A percentile compares a stretch with the other conserved stretches of the same genome.
phyloP scores from a whole-genome alignment of 192 early-diverging fungal genomes.

The Entophlyctis luteolus region DNA sequence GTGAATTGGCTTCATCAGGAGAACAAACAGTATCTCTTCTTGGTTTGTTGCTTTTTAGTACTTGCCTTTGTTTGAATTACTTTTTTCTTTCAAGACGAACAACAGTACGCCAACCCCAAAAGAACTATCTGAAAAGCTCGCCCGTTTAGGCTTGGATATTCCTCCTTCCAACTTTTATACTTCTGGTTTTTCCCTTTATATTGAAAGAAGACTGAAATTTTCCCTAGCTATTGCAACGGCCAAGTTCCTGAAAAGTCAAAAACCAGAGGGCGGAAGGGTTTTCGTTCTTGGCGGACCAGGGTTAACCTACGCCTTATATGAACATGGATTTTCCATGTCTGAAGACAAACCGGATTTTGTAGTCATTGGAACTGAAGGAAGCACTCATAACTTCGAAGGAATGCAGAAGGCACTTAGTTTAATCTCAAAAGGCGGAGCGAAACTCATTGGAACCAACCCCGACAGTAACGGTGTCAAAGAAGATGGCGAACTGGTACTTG shows the following conservation, averaged over 20 bases:
- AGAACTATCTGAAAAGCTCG: constrained; percentile 55
- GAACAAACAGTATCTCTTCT: constrained; percentile 57
- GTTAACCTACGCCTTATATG: constrained; percentile 55
- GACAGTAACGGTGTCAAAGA: constrained; percentile 50
- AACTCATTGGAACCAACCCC: constrained; percentile 59
- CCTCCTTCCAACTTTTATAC: constrained; percentile 55
- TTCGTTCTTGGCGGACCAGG: constrained; percentile 63
- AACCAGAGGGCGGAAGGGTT: constrained; percentile 36
- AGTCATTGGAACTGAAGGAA: constrained; percentile 53
- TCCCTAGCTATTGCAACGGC: constrained; percentile 48
- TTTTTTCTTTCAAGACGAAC: constrained; percentile 42
- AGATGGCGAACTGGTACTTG: constrained; percentile 39
- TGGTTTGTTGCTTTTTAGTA: constrained; percentile 29
- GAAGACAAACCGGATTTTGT: constrained; percentile 54
- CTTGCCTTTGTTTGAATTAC: background rate
- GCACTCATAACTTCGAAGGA: constrained; percentile 41
- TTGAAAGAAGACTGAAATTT: background rate
- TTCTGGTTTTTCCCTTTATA: constrained; percentile 10
- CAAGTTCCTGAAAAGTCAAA: constrained; percentile 52
- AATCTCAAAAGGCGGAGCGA: constrained; percentile 48
- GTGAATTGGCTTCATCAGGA: constrained; percentile 47
- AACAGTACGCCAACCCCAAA: constrained; percentile 59
- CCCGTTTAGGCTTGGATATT: constrained; percentile 51
- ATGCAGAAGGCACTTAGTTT: constrained; percentile 49
- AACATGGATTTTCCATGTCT: constrained; percentile 56